These are phyloP conservation scores for Colletotrichum tofieldiae DNA, from an alignment of 2,329 filamentous ascomycete species.

Conservation along the genomic window DNA sequence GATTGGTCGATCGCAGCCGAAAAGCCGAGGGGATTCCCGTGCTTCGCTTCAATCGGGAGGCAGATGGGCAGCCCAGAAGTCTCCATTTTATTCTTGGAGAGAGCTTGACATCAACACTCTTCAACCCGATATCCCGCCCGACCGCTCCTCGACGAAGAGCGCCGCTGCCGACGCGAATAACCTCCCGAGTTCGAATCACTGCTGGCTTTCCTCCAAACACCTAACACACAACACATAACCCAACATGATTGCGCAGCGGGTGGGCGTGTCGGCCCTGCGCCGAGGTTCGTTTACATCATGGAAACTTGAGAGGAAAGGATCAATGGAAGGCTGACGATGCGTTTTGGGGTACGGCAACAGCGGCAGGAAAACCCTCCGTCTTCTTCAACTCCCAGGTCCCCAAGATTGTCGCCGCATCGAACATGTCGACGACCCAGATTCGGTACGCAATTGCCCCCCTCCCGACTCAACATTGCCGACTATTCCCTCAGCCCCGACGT, in stretches of 20 bases:
- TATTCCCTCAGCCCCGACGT: constrained; percentile 1
- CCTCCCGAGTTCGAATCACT: not conserved
- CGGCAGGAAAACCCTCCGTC: constrained; percentile 59
- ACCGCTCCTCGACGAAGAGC: constrained; percentile 40
- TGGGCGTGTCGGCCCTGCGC: constrained; percentile 72
- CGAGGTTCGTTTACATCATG: constrained; percentile 62
- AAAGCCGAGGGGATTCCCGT: constrained; percentile 55
- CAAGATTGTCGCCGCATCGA: constrained; percentile 61
- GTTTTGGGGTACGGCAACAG: constrained; percentile 50
- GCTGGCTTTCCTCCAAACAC: not conserved
- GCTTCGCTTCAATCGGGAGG: constrained; percentile 27
- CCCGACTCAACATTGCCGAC: not conserved
- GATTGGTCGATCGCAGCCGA: constrained; percentile 62
- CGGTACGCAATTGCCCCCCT: constrained; percentile 58
- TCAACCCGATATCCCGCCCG: constrained; percentile 42
- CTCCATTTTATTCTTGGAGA: constrained; percentile 23
- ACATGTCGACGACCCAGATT: constrained; percentile 60
- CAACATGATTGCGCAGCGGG: constrained; percentile 71
- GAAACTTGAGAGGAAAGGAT: not conserved
- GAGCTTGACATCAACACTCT: constrained; percentile 43
- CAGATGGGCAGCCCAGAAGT: constrained; percentile 22
- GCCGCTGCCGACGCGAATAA: not conserved
- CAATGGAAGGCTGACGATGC: constrained; percentile 33
- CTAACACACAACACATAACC: constrained; percentile 26
- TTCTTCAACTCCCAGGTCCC: constrained; percentile 66